Evolutionary conservation across 805 yeast species (phyloP), one percentile per base, ranked within the genome.

Genomic region (Pichia nakasei): DNA sequence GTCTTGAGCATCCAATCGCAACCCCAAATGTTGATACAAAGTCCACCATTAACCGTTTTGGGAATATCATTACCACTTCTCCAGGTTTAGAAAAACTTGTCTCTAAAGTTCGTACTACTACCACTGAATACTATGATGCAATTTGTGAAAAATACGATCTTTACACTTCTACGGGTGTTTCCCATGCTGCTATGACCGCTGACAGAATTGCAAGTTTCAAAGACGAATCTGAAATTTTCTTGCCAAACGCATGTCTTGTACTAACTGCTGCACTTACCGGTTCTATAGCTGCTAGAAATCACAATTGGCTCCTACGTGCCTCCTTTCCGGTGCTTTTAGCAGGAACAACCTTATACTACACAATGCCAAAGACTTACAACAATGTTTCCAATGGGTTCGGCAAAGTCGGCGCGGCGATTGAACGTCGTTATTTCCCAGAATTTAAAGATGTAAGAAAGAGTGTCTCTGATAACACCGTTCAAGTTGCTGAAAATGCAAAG

Each of bases 231-330:
- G 83, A 77, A 49, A 78, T 80, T 7, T 61, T 76, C 4, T 66
- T 80, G 45, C 85, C 85, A 18, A 66, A 67, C 36, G 56, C 72
- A 35, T 69, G 78, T 40, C 73, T 75, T 52, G 73, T 78, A 6
- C 60, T 80, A 34, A 77, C 84, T 0, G 66, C 72, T 6, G 61
- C 80, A 4, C 69, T 80, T 48, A 54, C 76, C 2, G 82, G 83
- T 12, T 76, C 83, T 3, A 73, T 80, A 44, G 48, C 75, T 29
- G 75, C 68, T 15, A 67, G 69, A 45, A 71, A 66, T 48, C 67
- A 74, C 51, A 53, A 71, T 1, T 57, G 77, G 9, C 75, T 76
- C 1, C 32, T 71, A 6, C 67, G 85, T 50, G 73, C 77, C 48
- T 29, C 71, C 4, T 61, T 76, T 4, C 85, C 85, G 1, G 41